A percentile compares a stretch with the other conserved stretches of the same genome.
phyloP scores from a whole-genome alignment of 441 rosid species.

The Corymbia calophylla region DNA sequence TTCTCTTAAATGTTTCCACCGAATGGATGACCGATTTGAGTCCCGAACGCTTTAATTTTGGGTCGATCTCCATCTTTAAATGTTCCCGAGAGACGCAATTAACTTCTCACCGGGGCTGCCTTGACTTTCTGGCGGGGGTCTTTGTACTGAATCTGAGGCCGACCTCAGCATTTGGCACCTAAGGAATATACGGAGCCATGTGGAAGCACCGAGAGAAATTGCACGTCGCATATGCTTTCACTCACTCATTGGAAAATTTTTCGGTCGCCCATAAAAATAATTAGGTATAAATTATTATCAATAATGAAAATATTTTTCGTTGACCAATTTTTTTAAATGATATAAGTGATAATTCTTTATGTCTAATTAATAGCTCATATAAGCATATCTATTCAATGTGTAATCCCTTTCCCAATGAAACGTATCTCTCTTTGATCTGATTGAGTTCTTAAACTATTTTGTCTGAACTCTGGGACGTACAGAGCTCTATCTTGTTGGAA shows the following conservation, averaged over 20 bases:
- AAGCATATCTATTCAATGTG: neutral
- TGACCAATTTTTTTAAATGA: too few relatives aligned
- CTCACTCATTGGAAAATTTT: neutral
- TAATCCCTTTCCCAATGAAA: neutral
- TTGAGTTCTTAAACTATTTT: too few relatives aligned
- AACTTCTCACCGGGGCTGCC: neutral
- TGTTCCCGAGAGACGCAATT: neutral
- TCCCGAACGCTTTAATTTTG: neutral
- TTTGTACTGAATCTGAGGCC: neutral
- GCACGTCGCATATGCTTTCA: neutral
- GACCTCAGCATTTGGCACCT: neutral
- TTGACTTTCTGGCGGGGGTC: neutral
- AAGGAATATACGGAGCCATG: neutral
- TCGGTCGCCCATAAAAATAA: too few relatives aligned
- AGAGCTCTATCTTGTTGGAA: too few relatives aligned
- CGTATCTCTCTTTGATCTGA: neutral
- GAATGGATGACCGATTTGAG: neutral
- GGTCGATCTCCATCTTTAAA: neutral
- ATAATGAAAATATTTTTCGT: too few relatives aligned
- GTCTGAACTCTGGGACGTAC: too few relatives aligned
- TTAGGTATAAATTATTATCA: too few relatives aligned
- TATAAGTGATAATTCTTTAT: neutral
- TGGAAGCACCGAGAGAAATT: neutral
- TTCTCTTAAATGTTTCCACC: neutral
- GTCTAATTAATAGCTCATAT: neutral